These are phyloP conservation scores for Prunus kanzakura DNA, from an alignment of 306 rosid species.

Conservation along the genomic window DNA sequence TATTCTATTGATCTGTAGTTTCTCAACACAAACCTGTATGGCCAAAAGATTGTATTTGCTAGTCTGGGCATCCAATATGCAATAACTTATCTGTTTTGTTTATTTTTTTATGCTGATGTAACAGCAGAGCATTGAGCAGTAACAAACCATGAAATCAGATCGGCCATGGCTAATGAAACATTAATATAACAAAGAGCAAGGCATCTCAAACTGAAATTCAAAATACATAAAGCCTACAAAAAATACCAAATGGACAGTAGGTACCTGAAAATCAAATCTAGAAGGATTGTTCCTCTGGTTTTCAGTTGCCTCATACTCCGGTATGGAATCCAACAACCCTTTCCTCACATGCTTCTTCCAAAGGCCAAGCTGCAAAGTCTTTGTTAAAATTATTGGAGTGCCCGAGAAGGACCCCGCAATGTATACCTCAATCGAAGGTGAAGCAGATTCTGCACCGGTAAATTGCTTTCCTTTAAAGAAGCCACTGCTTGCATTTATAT, in stretches of 20 bases:
- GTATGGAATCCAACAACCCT: slow-evolving; percentile 56
- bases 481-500: slow-evolving; percentile 36
- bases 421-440: slow-evolving; percentile 70
- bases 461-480: slow-evolving; percentile 53
- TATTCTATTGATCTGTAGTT: not conserved
- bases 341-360: slow-evolving; percentile 51
- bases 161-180: not conserved
- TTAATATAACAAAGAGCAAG: not conserved
- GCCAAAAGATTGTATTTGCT: not conserved
- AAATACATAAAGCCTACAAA: not conserved
- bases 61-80: not conserved
- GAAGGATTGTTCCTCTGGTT: slow-evolving; percentile 39
- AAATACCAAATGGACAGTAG: not conserved
- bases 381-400: slow-evolving; percentile 72
- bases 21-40: not conserved
- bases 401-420: slow-evolving; percentile 66
- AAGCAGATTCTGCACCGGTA: slow-evolving; percentile 37
- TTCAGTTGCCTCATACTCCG: slow-evolving; percentile 59
- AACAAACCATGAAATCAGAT: not conserved
- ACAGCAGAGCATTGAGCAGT: not conserved
- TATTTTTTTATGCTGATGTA: not conserved
- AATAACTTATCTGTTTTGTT: not conserved
- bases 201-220: not conserved
- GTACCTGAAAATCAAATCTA: slow-evolving; percentile 53
- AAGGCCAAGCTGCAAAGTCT: slow-evolving; percentile 47